phyloP scores from a whole-genome alignment of 805 yeast genomes.

The Myxozyma mucilagina region DNA sequence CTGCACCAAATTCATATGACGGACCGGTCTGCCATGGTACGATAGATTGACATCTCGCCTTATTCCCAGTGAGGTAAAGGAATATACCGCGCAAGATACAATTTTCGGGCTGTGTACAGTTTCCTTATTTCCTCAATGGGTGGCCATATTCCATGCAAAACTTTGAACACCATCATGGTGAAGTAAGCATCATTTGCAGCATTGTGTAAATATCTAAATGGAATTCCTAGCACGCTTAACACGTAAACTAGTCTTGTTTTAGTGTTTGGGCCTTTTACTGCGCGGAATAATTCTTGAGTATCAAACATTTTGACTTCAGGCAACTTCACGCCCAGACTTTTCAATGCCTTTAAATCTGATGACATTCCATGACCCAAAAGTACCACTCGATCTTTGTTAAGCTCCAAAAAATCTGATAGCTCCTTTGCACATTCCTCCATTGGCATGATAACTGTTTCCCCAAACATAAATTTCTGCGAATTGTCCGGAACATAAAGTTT shows the following conservation, averaged over 20 bases:
- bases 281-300: not conserved
- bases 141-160: not conserved
- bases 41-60: too few relatives aligned
- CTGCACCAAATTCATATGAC: too few relatives aligned
- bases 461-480: not conserved
- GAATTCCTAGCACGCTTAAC: not conserved
- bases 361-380: not conserved
- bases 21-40: too few relatives aligned
- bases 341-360: not conserved
- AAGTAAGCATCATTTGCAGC: slow-evolving; percentile 5
- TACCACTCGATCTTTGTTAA: not conserved
- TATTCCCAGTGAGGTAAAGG: not conserved
- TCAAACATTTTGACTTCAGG: not conserved
- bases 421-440: not conserved
- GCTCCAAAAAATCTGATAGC: not conserved
- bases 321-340: not conserved
- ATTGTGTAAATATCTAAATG: not conserved
- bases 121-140: not conserved
- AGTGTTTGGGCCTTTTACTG: not conserved
- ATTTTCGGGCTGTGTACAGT: not conserved
- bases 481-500: not conserved
- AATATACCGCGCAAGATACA: not conserved
- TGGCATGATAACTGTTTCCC: not conserved
- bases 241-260: not conserved
- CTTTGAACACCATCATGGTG: not conserved